Conservation (phyloP, 331 rosid genomes). For the Spiraea crenata region DNA sequence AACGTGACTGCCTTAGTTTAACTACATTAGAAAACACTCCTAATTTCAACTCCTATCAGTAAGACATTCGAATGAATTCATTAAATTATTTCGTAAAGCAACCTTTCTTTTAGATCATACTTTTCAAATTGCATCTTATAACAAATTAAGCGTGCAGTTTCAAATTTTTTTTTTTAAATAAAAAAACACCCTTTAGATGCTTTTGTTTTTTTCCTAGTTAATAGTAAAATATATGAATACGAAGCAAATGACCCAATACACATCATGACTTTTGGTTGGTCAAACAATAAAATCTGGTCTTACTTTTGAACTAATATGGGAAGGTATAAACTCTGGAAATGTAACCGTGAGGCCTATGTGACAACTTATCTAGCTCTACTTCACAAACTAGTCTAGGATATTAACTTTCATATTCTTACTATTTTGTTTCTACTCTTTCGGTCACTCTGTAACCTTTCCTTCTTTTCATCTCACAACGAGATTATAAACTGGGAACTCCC, state of each 20-base stretch:
- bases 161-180: neutral
- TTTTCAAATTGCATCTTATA: neutral
- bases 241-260: neutral
- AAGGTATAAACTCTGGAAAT: neutral
- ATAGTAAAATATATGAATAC: neutral
- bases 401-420: neutral
- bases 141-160: neutral
- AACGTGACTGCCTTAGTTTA: neutral
- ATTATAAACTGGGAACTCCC: neutral
- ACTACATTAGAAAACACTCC: neutral
- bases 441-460: neutral
- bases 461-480: neutral
- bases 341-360: neutral
- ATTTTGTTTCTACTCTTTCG: neutral
- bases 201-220: neutral
- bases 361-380: slow-evolving; percentile 3
- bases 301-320: neutral
- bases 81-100: neutral
- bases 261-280: neutral
- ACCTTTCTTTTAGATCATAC: neutral
- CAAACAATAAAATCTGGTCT: too few relatives aligned
- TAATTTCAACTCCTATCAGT: neutral
- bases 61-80: neutral
- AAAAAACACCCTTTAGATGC: neutral
- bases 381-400: neutral